Conservation (phyloP, 495 filamentous ascomycete species). For the Penicillium psychrofluorescens region DNA sequence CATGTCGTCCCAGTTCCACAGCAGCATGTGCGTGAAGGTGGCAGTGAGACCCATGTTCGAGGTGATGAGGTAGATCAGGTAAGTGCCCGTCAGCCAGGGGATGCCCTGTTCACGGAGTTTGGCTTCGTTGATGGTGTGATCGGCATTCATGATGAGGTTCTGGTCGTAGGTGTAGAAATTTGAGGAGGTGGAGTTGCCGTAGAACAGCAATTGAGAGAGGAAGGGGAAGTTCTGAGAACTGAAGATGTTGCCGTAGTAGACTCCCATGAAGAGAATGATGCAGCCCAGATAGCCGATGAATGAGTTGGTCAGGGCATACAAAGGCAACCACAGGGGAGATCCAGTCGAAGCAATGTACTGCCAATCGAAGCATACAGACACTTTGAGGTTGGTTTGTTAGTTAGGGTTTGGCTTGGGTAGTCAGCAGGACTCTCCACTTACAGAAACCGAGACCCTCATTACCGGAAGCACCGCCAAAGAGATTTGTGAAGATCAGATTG, state of each 20-base stretch:
- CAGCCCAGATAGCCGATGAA: constrained; percentile 36
- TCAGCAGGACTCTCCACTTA: too few species aligned
- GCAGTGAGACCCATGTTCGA: constrained; percentile 37
- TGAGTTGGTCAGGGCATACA: constrained; percentile 27
- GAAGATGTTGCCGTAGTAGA: constrained; percentile 42
- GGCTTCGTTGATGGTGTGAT: constrained; percentile 21
- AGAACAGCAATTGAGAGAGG: constrained; percentile 30
- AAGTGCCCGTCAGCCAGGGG: constrained; percentile 33
- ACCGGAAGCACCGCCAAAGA: constrained; percentile 44
- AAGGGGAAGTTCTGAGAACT: constrained; percentile 40
- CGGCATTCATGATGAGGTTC: constrained; percentile 20
- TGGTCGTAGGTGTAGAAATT: constrained; percentile 12
- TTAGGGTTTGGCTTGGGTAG: too few species aligned
- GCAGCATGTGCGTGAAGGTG: constrained; percentile 27
- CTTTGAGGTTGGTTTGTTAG: too few species aligned
- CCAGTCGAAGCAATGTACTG: constrained; percentile 31
- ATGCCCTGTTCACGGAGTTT: constrained; percentile 21
- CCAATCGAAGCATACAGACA: constrained; percentile 38
- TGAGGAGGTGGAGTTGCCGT: constrained; percentile 12
- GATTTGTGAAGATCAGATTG: constrained; percentile 37
- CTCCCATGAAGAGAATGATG: constrained; percentile 27
- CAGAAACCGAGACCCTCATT: constrained; percentile 37
- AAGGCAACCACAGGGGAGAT: constrained; percentile 22
- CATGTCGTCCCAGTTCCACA: constrained; percentile 28
- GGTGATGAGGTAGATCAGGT: constrained; percentile 32